phyloP scores from a whole-genome alignment of 768 basidiomycete species.

The Amanita fuliginea region DNA sequence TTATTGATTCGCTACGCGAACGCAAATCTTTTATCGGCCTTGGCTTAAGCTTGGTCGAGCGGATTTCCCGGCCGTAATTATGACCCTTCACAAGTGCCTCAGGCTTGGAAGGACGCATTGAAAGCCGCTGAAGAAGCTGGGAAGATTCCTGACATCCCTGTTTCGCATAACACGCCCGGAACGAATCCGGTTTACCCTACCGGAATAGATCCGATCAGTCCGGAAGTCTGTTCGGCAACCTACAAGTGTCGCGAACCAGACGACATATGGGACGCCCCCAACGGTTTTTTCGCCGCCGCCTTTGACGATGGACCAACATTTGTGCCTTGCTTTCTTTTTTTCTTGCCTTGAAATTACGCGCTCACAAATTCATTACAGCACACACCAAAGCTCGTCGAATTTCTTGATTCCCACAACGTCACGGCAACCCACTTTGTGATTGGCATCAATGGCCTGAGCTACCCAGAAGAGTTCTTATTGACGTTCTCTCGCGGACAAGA shows the following conservation, averaged over 20 bases:
- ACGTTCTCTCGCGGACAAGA: slow-evolving; percentile 38
- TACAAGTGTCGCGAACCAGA: slow-evolving; percentile 51
- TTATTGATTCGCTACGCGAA: background rate
- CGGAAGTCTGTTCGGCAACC: slow-evolving; percentile 65
- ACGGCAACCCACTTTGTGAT: slow-evolving; percentile 88
- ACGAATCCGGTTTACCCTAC: slow-evolving; percentile 34
- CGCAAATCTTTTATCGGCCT: background rate
- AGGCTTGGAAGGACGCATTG: slow-evolving; percentile 64
- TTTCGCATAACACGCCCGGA: slow-evolving; percentile 25
- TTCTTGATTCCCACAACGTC: slow-evolving; percentile 53
- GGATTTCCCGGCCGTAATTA: slow-evolving; percentile 44
- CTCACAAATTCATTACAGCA: slow-evolving; percentile 18
- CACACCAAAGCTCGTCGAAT: slow-evolving; percentile 44
- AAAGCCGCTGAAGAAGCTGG: slow-evolving; percentile 54
- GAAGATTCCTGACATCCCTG: slow-evolving; percentile 60
- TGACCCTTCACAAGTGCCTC: slow-evolving; percentile 43
- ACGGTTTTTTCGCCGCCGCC: slow-evolving; percentile 49
- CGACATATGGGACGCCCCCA: slow-evolving; percentile 71
- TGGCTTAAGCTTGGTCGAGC: slow-evolving; percentile 42
- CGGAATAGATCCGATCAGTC: slow-evolving; percentile 31
- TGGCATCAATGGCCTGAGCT: slow-evolving; percentile 58
- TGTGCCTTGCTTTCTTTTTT: slow-evolving; percentile 12
- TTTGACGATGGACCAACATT: slow-evolving; percentile 78
- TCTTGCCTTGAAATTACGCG: background rate
- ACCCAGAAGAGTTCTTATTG: slow-evolving; percentile 42